Base-by-base conservation (phyloP, 306 rosid genomes). In the Alnus glutinosa region DNA sequence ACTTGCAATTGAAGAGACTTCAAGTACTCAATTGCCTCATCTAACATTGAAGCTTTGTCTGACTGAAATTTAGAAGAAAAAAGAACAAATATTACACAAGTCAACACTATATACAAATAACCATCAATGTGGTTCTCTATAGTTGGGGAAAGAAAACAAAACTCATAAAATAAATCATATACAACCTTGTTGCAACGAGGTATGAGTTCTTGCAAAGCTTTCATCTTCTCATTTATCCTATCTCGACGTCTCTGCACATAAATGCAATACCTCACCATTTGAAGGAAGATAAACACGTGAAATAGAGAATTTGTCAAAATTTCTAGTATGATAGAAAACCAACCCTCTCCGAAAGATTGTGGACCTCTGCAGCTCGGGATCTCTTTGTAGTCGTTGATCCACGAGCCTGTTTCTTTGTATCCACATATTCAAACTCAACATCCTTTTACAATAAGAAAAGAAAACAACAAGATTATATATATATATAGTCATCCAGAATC, bases 281-380 rank as follows among this genome's bases (percentile, higher is more conserved):
- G 62, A 71, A 68, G 54, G 75, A 51, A 44, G 68, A 66, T 23
- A 55, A 77, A 44, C 32, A 77, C 54, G 71, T 47, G 44, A 1
- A 73, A 79, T 54, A 71, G 77, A 28, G 44, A 36, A 57, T 16
- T 76, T 19, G 12, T 49, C 50, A 50, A 73, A 13, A 52, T 62
- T 23, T 19, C 13, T 10, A 48, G 3, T 6, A 34, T 51, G 62
- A 4, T 70, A 42, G 58, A 75, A 61, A 12, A 80, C 89, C 49
- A 19, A 94, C 98, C 96, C 98, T 87, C 87, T 92, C 98, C 3
- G 98, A 94, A 75, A 85, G 98, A 86, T 92, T 94, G 80, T 94
- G 98, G 78, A 92, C 91, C 80, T 89, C 97, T 1, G 96, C 96
- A 63, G 94, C 97, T 54, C 97, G 94, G 15, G 93, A 72, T 78